phyloP scores from a whole-genome alignment of 116 monocot species.

The Posidonia oceanica region DNA sequence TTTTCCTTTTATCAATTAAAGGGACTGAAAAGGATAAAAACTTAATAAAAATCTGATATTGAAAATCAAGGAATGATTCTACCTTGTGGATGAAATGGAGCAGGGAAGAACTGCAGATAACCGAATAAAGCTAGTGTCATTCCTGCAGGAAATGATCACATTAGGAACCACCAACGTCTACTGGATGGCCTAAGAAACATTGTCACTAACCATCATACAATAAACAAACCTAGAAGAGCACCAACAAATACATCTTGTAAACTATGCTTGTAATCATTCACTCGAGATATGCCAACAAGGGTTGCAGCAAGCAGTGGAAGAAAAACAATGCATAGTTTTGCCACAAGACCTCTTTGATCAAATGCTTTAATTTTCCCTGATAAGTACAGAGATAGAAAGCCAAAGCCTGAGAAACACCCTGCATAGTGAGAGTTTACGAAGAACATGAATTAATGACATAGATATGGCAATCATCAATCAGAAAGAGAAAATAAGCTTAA shows the following conservation, averaged over 20 bases:
- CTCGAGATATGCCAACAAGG: constrained; percentile 23
- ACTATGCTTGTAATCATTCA: constrained; percentile 26
- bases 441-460: neutral
- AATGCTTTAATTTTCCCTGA: constrained; percentile 27
- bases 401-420: constrained; percentile 35
- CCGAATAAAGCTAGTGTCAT: constrained; percentile 18
- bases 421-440: neutral
- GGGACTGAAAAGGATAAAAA: too few species aligned
- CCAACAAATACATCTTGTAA: constrained; percentile 28
- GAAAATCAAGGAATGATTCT: neutral
- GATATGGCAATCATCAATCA: neutral
- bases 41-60: neutral
- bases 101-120: constrained; percentile 24
- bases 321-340: constrained; percentile 27
- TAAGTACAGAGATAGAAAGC: constrained; percentile 24
- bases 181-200: neutral
- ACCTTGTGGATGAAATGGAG: constrained; percentile 19
- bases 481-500: neutral
- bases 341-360: constrained; percentile 22
- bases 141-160: constrained; percentile 14
- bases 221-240: constrained; percentile 20
- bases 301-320: constrained; percentile 21
- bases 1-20: too few species aligned
- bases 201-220: neutral
- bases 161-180: neutral